Base-by-base conservation (phyloP, 1,284 basidiomycete genomes). In the Farysia itapuensis region DNA sequence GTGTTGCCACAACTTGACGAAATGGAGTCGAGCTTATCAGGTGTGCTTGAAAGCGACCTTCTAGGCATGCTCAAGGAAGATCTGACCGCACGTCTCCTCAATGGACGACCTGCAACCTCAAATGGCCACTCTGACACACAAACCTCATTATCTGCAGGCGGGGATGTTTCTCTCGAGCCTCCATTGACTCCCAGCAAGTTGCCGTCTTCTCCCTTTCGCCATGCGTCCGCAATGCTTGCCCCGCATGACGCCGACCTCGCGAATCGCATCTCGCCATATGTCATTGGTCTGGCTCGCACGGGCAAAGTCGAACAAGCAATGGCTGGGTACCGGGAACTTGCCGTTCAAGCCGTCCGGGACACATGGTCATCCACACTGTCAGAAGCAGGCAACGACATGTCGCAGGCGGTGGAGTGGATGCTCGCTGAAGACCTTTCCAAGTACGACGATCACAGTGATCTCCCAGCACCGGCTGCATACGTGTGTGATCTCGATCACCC, bases 211-310 rank as follows among this genome's bases (percentile, higher is more conserved):
- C 45, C 57, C 2, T 49, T 47, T 16, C 47, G 43, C 5, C 38
- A 61, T 20, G 43, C 46, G 14, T 38, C 38, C 13, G 26, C 31
- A 7, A 22, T 37, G 2, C 51, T 56, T 12, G 42, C 56, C 2
- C 12, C 35, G 1, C 2, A 13, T 18, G 58, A 65, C 19, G 41
- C 44, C 2, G 41, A 40, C 3, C 67, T 89, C 21, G 80, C 81
- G 36, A 84, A 88, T 52, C 80, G 84, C 33, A 68, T 90, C 35
- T 81, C 82, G 15, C 89, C 89, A 0, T 77, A 92, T 38, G 76
- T 95, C 19, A 81, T 85, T 22, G 89, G 88, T 1, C 81, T 97
- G 28, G 78, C 85, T 14, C 82, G 87, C 48, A 90, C 90, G 2
- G 84, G 83, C 22, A 86, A 86, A 5, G 77, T 89, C 28, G 86